Evolutionary conservation across 108 stramenopile genomes (phyloP).

Genomic region (Cyclotella baltica): DNA sequence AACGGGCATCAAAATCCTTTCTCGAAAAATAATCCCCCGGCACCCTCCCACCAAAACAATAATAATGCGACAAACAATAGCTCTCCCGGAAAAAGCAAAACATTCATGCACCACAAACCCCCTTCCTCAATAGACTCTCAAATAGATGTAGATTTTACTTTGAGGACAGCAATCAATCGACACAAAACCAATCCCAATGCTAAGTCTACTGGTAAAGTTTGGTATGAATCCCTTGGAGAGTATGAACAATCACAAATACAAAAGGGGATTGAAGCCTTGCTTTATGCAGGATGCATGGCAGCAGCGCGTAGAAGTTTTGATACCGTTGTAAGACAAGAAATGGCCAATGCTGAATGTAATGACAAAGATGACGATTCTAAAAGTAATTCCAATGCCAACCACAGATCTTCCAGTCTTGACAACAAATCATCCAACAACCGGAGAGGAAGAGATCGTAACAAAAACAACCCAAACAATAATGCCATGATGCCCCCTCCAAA

Average conservation of each 20-base stretch:
- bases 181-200: conserved; percentile 25
- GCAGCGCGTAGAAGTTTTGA: conserved; percentile 70
- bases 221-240: conserved; percentile 52
- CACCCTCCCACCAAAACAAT: neutral
- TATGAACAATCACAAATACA: conserved; percentile 60
- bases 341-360: conserved; percentile 37
- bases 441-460: neutral
- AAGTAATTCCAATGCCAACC: neutral
- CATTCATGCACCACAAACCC: neutral
- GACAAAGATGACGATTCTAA: neutral
- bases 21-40: conserved; percentile 1
- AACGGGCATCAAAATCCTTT: conserved; percentile 6
- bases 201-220: conserved; percentile 41
- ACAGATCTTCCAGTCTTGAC: neutral
- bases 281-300: conserved; percentile 74
- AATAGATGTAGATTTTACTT: conserved; percentile 49
- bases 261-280: conserved; percentile 63
- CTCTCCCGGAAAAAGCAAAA: neutral
- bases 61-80: neutral
- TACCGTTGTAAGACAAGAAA: conserved; percentile 57
- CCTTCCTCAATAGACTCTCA: conserved; percentile 13
- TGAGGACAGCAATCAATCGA: conserved; percentile 42
- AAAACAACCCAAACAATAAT: neutral
- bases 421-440: conserved; percentile 2
- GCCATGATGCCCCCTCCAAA: conserved; percentile 23